Base-by-base conservation (phyloP, 768 basidiomycete species). In the Clathrus columnatus region DNA sequence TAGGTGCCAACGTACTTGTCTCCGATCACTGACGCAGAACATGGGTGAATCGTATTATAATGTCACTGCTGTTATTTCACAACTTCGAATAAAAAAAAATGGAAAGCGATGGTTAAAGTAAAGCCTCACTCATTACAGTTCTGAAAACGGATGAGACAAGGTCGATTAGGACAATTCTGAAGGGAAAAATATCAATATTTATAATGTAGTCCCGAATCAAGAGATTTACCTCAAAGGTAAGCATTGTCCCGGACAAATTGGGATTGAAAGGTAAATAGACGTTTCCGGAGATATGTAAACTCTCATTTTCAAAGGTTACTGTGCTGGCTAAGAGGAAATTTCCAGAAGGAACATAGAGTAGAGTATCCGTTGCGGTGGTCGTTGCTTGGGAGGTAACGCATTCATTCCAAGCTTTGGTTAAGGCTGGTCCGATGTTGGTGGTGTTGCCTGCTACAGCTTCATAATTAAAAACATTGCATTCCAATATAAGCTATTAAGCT, bases 1-100 rank as follows among this genome's bases (percentile, higher is more conserved):
- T 14, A 14, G 36, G n/a, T 36, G 36, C 11, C 11, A 36, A 36
- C 36, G 7, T n/a, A 36, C 36, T 36, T 36, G 36, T 36, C 58
- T 16, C 62, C 63, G 21, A 64, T 62, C 21, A 65, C 57, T 65
- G 28, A 65, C 64, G 54, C 64, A 63, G 57, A 65, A 65, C 56
- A 58, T 60, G 8, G 63, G 36, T 4, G 36, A 11, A 11, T 36
- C 36, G 36, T 36, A 36, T n/a, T n/a, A n/a, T 36, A 36, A 36
- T 14, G 36, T 36, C 36, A 36, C 36, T 36, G 36, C 11, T n/a
- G 36, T 36, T 11, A 36, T 36, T n/a, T 36, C 36, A n/a, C 36
- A 36, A 36, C 36, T 36, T 4, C 7, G 4, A 36, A n/a, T 14
- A 36, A 36, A 36, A n/a, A 14, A 36, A 14, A 11, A 36, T 8